These are phyloP conservation scores for Claviceps capensis DNA, from an alignment of 2,329 filamentous ascomycete genomes.

Conservation along the genomic window DNA sequence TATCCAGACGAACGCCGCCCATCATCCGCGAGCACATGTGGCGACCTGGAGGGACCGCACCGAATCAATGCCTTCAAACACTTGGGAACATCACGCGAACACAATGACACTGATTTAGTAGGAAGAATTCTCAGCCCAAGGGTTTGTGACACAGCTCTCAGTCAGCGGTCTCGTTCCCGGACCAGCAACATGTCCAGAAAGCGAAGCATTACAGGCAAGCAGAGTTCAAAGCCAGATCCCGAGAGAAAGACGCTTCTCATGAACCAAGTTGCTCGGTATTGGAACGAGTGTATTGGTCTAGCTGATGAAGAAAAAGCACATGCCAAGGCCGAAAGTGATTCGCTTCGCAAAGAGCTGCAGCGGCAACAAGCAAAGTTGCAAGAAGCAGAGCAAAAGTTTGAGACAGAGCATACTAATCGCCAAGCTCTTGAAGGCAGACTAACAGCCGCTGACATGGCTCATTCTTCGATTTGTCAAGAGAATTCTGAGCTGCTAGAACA, in stretches of 20 bases:
- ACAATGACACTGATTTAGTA: background rate
- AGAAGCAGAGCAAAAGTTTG: slow-evolving; percentile 9
- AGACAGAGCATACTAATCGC: slow-evolving; percentile 14
- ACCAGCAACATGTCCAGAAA: slow-evolving; percentile 22
- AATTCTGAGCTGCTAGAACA: slow-evolving; percentile 15
- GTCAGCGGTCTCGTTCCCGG: slow-evolving; percentile 13
- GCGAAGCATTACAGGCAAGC: slow-evolving; percentile 10
- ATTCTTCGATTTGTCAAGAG: slow-evolving; percentile 10
- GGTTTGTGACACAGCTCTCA: background rate
- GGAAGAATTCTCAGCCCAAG: background rate
- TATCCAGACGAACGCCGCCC: background rate
- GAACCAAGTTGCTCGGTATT: slow-evolving; percentile 18
- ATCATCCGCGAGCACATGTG: slow-evolving; percentile 15
- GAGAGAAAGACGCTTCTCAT: slow-evolving; percentile 18
- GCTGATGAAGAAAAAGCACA: slow-evolving; percentile 16
- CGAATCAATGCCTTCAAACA: slow-evolving; percentile 10
- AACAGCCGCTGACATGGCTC: slow-evolving; percentile 13
- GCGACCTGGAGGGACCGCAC: slow-evolving; percentile 18
- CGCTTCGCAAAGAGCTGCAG: slow-evolving; percentile 13
- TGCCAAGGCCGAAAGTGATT: slow-evolving; percentile 14
- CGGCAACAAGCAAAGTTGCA: slow-evolving; percentile 6
- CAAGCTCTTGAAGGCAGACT: slow-evolving; percentile 11
- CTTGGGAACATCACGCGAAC: background rate
- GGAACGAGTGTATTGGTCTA: slow-evolving; percentile 22
- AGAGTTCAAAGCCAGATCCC: slow-evolving; percentile 6